Conservation (phyloP, 1,284 basidiomycete genomes). For the Rhodotorula sp. region DNA sequence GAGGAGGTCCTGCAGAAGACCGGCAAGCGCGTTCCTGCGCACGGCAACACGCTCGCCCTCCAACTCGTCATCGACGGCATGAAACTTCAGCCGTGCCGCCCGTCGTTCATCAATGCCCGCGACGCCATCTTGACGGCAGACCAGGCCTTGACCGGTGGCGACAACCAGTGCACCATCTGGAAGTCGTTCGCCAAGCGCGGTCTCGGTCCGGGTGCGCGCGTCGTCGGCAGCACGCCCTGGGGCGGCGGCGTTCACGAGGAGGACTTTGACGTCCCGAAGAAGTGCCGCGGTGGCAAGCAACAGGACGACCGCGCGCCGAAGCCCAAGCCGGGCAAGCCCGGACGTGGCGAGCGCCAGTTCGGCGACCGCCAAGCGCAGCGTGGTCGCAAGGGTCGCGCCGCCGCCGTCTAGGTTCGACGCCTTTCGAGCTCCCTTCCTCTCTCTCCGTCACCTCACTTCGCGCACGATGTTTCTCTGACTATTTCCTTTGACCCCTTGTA, state of each 20-base stretch:
- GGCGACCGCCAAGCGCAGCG: background rate
- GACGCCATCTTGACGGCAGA: slow-evolving; percentile 89
- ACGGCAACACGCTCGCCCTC: slow-evolving; percentile 80
- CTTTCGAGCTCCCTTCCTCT: background rate
- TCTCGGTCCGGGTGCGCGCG: slow-evolving; percentile 66
- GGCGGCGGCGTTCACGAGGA: slow-evolving; percentile 67
- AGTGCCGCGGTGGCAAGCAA: slow-evolving; percentile 22
- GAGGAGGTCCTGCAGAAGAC: slow-evolving; percentile 37
- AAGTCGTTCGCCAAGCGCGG: slow-evolving; percentile 78
- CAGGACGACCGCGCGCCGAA: slow-evolving; percentile 2
- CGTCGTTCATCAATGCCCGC: slow-evolving; percentile 79
- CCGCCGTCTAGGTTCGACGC: background rate
- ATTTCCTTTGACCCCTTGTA: background rate
- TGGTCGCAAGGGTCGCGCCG: background rate
- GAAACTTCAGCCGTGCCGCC: slow-evolving; percentile 91
- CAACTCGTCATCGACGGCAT: slow-evolving; percentile 84
- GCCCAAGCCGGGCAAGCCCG: slow-evolving; percentile 4
- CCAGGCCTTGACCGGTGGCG: slow-evolving; percentile 80
- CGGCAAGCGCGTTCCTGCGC: slow-evolving; percentile 67
- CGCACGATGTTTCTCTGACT: background rate
- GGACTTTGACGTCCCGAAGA: slow-evolving; percentile 52
- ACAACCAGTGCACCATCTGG: slow-evolving; percentile 90
- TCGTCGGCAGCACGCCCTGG: slow-evolving; percentile 37
- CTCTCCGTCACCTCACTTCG: background rate
- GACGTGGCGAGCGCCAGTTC: background rate